phyloP scores from a whole-genome alignment of 2,329 filamentous ascomycete species.

The Tympanopsis confertula region DNA sequence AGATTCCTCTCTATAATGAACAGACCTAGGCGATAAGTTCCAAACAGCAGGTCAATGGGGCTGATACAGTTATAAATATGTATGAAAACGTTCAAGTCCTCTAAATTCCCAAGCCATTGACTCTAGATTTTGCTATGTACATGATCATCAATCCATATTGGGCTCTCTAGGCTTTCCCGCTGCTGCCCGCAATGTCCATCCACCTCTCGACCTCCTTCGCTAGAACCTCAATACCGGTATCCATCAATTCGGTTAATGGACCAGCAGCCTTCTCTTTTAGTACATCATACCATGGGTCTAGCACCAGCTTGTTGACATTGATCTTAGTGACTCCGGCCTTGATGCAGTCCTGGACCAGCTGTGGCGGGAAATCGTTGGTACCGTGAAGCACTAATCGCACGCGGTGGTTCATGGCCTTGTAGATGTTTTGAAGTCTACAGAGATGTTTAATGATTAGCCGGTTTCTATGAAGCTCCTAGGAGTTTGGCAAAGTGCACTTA shows the following conservation, averaged over 20 bases:
- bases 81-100: no score
- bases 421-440: conserved; percentile 25
- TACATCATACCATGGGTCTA: conserved; percentile 29
- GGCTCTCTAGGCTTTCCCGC: conserved; percentile 28
- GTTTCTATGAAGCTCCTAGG: no score
- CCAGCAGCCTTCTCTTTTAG: conserved; percentile 24
- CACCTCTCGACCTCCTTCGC: conserved; percentile 29
- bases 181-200: conserved; percentile 33
- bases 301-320: conserved; percentile 43
- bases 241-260: conserved; percentile 26
- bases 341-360: conserved; percentile 39
- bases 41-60: no score
- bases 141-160: no score
- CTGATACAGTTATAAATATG: no score
- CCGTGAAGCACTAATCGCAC: conserved; percentile 40
- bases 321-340: conserved; percentile 37
- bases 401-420: conserved; percentile 19
- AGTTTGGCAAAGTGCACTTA: no score
- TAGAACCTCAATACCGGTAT: conserved; percentile 28
- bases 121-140: no score
- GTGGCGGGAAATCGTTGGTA: conserved; percentile 38
- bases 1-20: no score
- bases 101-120: no score
- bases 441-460: conserved; percentile 10
- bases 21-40: no score